phyloP scores from a whole-genome alignment of 352 stramenopile species.

The Globisporangium solare region DNA sequence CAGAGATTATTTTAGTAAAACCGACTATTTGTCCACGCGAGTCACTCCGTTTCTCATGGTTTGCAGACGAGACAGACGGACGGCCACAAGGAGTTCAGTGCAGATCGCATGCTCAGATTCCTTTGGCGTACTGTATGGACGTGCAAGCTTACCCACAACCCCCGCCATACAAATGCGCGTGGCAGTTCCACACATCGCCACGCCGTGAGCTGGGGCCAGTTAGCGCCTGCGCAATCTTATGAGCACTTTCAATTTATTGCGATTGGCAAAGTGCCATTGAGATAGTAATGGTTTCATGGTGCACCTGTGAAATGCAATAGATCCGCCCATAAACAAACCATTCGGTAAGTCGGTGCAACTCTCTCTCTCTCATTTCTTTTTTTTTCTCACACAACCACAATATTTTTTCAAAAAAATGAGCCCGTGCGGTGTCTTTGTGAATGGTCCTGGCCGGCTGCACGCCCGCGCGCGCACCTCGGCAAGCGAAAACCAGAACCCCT shows the following conservation, averaged over 20 bases:
- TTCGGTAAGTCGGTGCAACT: too few species aligned
- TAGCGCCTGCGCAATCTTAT: not conserved
- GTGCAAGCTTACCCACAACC: not conserved
- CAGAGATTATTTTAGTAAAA: too few species aligned
- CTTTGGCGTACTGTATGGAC: not conserved
- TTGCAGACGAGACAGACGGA: too few species aligned
- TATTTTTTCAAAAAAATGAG: not conserved
- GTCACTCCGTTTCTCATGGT: too few species aligned
- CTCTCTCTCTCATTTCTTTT: not conserved
- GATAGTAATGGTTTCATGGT: not conserved
- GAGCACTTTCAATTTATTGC: not conserved
- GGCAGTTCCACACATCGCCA: not conserved
- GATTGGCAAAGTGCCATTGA: not conserved
- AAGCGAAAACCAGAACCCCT: not conserved
- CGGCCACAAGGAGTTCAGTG: too few species aligned
- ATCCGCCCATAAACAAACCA: too few species aligned
- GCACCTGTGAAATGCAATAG: too few species aligned
- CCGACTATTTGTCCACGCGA: too few species aligned
- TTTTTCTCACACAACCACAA: slow-evolving; percentile 5
- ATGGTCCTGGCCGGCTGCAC: not conserved
- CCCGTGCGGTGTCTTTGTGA: slow-evolving; percentile 7
- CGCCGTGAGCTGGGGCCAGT: not conserved
- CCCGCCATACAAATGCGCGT: not conserved
- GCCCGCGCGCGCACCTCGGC: too few species aligned
- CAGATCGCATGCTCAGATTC: not conserved